Conservation (phyloP, 75 land plant genomes). For the Ceratopteris richardii region DNA sequence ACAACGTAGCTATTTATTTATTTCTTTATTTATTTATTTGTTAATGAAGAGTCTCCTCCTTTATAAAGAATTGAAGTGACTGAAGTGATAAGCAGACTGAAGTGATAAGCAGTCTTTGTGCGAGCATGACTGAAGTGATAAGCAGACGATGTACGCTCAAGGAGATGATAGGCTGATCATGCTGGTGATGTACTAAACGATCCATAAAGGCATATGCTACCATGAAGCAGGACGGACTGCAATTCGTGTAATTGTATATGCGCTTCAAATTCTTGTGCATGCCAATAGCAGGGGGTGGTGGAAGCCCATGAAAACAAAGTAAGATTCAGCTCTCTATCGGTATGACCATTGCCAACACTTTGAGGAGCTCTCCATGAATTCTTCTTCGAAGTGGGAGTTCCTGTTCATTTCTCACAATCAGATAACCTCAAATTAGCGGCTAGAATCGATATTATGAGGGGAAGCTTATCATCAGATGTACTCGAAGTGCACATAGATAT, state of each 20-base stretch:
- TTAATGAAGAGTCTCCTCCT: no score
- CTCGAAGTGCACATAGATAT: neutral
- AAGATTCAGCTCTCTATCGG: constrained; percentile 1
- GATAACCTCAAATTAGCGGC: constrained; percentile 14
- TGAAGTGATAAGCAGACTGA: no score
- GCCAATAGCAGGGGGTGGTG: constrained; percentile 26
- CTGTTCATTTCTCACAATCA: constrained; percentile 26
- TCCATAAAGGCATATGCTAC: constrained; percentile 38
- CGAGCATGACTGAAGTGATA: constrained; percentile 40
- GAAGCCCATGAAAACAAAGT: constrained; percentile 23
- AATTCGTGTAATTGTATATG: constrained; percentile 35
- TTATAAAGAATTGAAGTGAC: no score
- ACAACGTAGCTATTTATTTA: no score
- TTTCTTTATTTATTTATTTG: no score
- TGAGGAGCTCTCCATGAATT: no score
- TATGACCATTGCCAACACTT: no score
- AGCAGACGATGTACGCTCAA: constrained; percentile 32
- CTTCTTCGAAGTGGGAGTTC: neutral
- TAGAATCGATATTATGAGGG: constrained; percentile 17
- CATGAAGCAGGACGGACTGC: constrained; percentile 45
- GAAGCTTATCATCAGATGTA: constrained; percentile 1
- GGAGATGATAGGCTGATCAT: constrained; percentile 15
- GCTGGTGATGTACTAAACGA: constrained; percentile 15
- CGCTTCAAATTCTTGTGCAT: constrained; percentile 25
- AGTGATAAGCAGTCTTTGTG: constrained; percentile 42